phyloP scores from a whole-genome alignment of 192 early-diverging fungal genomes.

The Backusella liffmaniae region DNA sequence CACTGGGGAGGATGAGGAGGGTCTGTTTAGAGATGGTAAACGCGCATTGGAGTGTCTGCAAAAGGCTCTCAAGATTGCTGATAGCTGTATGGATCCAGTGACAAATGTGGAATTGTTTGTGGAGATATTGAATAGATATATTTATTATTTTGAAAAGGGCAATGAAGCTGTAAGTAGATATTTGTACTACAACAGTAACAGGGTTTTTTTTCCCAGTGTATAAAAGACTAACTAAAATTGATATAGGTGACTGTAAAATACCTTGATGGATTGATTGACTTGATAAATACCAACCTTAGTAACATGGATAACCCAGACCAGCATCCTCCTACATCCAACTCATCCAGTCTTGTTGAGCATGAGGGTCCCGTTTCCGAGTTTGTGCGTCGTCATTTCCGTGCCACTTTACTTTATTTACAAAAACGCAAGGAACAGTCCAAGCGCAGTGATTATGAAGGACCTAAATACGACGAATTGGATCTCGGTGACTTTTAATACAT shows the following conservation, averaged over 20 bases:
- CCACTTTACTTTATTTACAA: constrained; percentile 65
- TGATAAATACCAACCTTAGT: constrained; percentile 83
- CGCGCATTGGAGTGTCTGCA: constrained; percentile 89
- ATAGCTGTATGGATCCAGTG: constrained; percentile 86
- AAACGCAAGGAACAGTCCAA: constrained; percentile 24
- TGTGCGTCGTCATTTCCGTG: constrained; percentile 69
- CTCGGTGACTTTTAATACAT: neutral
- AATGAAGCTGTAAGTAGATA: constrained; percentile 73
- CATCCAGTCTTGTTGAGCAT: constrained; percentile 60
- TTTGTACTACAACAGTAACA: no score
- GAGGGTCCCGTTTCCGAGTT: constrained; percentile 60
- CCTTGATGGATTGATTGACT: constrained; percentile 91
- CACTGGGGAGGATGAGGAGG: constrained; percentile 41
- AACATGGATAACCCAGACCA: constrained; percentile 75
- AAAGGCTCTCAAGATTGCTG: constrained; percentile 93
- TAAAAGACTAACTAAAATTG: neutral
- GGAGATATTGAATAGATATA: constrained; percentile 91
- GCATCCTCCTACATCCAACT: constrained; percentile 57
- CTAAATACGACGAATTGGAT: constrained; percentile 14
- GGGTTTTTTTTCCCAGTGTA: neutral
- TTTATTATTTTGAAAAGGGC: constrained; percentile 93
- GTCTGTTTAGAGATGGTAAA: constrained; percentile 83
- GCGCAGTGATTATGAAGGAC: neutral
- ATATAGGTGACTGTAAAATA: constrained; percentile 85
- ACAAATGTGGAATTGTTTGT: constrained; percentile 94